Evolutionary conservation across 805 yeast genomes (phyloP), one percentile per base, ranked within the genome.

Genomic region (Hanseniaspora hatyaiensis): DNA sequence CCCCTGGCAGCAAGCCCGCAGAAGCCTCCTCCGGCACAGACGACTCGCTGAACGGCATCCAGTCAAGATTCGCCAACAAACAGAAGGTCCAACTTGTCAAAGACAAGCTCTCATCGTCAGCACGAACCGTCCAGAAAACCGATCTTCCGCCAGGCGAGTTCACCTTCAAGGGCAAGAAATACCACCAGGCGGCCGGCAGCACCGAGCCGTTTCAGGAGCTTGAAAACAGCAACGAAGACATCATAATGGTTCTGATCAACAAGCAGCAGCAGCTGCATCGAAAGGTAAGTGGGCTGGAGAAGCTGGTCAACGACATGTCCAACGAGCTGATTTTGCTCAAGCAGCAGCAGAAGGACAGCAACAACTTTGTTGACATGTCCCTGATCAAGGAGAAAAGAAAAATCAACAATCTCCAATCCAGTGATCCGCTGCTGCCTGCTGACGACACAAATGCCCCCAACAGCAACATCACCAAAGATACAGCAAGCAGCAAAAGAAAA

Each of bases 321-420:
- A 43, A 43, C 23, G 47, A 43, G 13, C 6, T 43, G 23, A n/a
- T 22, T 6, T 13, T 43, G 6, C 26, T 43, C 15, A 37, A 43
- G 16, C 40, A 37, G 15, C 47, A 43, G 16, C 36, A 43, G 16
- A 20, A 43, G 11, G 20, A 26, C 8, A 18, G 19, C 13, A 29
- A 34, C 11, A 37, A 31, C 13, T 43, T 34, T 36, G 32, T 43
- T 20, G 47, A 43, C 13, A 13, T 43, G 29, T 43, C 47, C 2
- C 16, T 43, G 22, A 34, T 43, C 2, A 34, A 43, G 19, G 47
- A 43, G 19, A 43, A 43, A 30, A 43, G 47, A 43, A 43, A 43
- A 16, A 43, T 43, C 16, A 43, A 43, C 24, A 43, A 43, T 11
- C 34, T 43, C 1, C 47, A 42, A n/a, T 42, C 47, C 1, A 43